phyloP scores from a whole-genome alignment of 2,329 filamentous ascomycete species.

The Alternaria viburni region DNA sequence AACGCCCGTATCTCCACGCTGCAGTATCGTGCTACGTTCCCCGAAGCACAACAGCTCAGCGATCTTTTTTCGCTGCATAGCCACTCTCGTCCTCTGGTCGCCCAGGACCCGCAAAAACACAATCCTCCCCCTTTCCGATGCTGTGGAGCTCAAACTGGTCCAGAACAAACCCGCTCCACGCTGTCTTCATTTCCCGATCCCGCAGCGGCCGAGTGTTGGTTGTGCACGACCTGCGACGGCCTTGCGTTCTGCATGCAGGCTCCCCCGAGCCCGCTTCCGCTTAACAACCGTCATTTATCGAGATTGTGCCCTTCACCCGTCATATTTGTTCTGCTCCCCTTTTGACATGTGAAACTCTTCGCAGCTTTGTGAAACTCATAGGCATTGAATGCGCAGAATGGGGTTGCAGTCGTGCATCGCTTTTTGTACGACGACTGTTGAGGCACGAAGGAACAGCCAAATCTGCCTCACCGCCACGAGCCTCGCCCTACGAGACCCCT shows the following conservation, averaged over 20 bases:
- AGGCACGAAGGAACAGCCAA: constrained; percentile 12
- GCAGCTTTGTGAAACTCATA: constrained; percentile 1
- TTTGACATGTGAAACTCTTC: constrained; percentile 3
- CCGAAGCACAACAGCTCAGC: neutral
- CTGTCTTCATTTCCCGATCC: constrained; percentile 40
- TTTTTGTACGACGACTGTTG: constrained; percentile 10
- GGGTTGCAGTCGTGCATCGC: neutral
- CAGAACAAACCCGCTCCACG: constrained; percentile 25
- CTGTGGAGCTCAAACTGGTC: constrained; percentile 20
- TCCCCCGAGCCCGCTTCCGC: constrained; percentile 11
- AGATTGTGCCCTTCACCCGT: constrained; percentile 24
- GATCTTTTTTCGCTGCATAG: neutral
- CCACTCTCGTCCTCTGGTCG: constrained; percentile 1
- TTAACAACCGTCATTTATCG: constrained; percentile 14
- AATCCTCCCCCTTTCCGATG: constrained; percentile 21
- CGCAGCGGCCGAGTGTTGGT: constrained; percentile 35
- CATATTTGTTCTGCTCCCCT: constrained; percentile 4
- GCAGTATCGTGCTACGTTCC: neutral
- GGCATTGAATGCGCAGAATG: neutral
- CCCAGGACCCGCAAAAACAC: constrained; percentile 7
- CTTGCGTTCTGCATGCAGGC: constrained; percentile 22
- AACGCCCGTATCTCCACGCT: neutral
- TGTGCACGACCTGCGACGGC: constrained; percentile 30
- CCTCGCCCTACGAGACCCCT: constrained; percentile 16
- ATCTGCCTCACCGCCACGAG: constrained; percentile 15